phyloP scores from a whole-genome alignment of 352 stramenopile species.

The Saprolegnia diclina region DNA sequence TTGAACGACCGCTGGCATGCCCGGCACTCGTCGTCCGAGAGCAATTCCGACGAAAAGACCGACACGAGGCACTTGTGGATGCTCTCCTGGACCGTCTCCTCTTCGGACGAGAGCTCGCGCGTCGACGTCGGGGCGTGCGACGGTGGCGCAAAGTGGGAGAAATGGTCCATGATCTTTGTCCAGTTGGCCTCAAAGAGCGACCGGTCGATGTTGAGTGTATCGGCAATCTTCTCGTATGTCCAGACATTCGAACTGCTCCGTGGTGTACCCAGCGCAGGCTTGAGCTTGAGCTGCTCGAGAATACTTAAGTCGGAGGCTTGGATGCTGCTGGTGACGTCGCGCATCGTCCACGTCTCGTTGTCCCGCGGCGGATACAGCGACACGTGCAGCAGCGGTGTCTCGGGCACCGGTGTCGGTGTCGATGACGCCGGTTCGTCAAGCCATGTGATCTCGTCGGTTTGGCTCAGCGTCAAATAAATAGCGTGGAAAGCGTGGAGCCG shows the following conservation, averaged over 20 bases:
- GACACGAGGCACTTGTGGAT: constrained; percentile 77
- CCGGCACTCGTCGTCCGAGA: constrained; percentile 47
- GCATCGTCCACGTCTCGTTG: neutral
- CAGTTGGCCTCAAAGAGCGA: constrained; percentile 12
- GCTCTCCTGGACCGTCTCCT: constrained; percentile 71
- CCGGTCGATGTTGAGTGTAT: neutral
- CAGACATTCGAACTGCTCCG: neutral
- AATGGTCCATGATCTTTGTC: neutral
- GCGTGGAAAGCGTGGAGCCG: constrained; percentile 77
- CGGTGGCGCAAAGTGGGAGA: neutral
- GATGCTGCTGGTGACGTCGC: neutral
- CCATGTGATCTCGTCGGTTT: constrained; percentile 51
- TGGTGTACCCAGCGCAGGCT: neutral
- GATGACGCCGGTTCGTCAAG: constrained; percentile 22
- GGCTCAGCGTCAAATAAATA: constrained; percentile 56
- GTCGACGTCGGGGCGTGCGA: neutral
- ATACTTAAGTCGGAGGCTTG: constrained; percentile 5
- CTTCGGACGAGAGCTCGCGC: constrained; percentile 56
- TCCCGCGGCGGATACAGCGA: neutral
- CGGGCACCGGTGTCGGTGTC: neutral
- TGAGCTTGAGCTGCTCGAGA: constrained; percentile 15
- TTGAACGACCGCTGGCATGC: constrained; percentile 61
- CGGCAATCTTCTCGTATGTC: constrained; percentile 12
- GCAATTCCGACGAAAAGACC: constrained; percentile 71
- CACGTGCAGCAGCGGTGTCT: neutral